phyloP scores from a whole-genome alignment of 108 stramenopile genomes.

The Cylindrotheca closterium region DNA sequence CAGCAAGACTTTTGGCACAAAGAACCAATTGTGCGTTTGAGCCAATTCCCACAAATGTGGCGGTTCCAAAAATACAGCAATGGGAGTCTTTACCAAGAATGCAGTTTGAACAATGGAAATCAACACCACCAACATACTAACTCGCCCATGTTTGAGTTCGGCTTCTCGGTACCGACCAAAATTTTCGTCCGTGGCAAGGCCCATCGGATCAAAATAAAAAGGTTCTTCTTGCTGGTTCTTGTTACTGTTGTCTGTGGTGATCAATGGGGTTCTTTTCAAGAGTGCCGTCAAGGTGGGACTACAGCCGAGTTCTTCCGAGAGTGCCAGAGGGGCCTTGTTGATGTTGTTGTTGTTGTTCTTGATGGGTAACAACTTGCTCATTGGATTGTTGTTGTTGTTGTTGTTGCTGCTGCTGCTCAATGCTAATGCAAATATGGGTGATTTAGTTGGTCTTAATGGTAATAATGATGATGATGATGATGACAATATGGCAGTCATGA shows the following conservation, averaged over 20 bases:
- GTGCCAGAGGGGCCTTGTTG: neutral
- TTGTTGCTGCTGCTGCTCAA: no score
- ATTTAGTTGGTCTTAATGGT: no score
- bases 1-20: no score
- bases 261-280: neutral
- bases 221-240: no score
- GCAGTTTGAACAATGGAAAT: no score
- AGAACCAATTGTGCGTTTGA: constrained; percentile 7
- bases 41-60: constrained; percentile 1
- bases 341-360: no score
- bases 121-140: constrained; percentile 49
- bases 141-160: constrained; percentile 68
- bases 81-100: neutral
- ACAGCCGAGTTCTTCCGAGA: constrained; percentile 40
- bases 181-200: constrained; percentile 52
- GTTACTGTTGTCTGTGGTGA: no score
- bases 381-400: no score
- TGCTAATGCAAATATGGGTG: no score
- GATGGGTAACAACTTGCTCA: no score
- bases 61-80: constrained; percentile 1
- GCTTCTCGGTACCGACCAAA: constrained; percentile 55
- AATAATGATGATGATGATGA: no score
- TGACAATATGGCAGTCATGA: no score
- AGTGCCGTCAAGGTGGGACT: constrained; percentile 36
- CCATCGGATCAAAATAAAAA: constrained; percentile 42